These are phyloP conservation scores for Fusarium illudens DNA, from an alignment of 2,329 filamentous ascomycete genomes.

Conservation along the genomic window DNA sequence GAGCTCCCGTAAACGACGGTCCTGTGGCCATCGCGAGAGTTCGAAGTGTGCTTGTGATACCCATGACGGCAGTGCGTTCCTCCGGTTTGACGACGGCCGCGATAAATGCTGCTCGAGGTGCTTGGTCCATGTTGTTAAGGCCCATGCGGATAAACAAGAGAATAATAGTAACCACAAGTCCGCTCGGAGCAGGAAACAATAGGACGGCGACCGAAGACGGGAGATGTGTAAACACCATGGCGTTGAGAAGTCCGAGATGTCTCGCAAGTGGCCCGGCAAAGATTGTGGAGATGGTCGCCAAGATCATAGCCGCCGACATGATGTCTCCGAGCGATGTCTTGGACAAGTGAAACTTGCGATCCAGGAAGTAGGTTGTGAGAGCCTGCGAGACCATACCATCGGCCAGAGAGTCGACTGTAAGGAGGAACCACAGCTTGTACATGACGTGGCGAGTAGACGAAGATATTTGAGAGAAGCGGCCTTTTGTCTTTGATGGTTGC, in stretches of 20 bases:
- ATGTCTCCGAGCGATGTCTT: constrained; percentile 70
- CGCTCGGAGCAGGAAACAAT: constrained; percentile 64
- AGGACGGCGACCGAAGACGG: constrained; percentile 69
- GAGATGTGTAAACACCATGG: constrained; percentile 70
- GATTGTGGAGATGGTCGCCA: constrained; percentile 61
- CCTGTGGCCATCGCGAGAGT: constrained; percentile 66
- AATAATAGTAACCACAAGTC: constrained; percentile 60
- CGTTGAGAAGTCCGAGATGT: constrained; percentile 68
- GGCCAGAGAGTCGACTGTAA: constrained; percentile 70
- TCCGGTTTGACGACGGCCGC: constrained; percentile 71
- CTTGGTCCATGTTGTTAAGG: constrained; percentile 75
- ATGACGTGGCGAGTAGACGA: constrained; percentile 64
- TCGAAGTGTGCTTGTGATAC: constrained; percentile 68
- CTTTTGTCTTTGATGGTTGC: constrained; percentile 32
- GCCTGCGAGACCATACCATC: constrained; percentile 71
- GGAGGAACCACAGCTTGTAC: constrained; percentile 71
- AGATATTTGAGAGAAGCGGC: constrained; percentile 64
- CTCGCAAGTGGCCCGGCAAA: constrained; percentile 67
- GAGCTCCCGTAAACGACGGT: constrained; percentile 62
- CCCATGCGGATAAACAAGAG: constrained; percentile 68
- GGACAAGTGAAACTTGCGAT: constrained; percentile 61
- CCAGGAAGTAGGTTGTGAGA: constrained; percentile 66
- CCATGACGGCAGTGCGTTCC: constrained; percentile 75
- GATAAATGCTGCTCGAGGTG: constrained; percentile 71
- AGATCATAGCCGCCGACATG: constrained; percentile 61